phyloP scores from a whole-genome alignment of 192 early-diverging fungal genomes.

The Mortierella claussenii region DNA sequence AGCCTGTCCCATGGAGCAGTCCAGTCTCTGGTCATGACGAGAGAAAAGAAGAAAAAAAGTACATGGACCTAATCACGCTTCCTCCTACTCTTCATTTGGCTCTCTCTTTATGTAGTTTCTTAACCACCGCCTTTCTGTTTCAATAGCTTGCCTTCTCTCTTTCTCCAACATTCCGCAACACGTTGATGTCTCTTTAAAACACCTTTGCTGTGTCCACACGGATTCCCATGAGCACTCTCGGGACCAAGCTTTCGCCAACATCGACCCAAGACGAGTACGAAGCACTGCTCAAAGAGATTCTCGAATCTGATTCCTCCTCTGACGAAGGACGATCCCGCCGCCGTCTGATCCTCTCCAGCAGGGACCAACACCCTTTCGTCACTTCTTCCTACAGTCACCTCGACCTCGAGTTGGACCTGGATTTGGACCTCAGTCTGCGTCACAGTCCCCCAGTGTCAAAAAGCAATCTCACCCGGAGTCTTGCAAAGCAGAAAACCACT shows the following conservation, averaged over 20 bases:
- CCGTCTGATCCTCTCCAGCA: constrained; percentile 23
- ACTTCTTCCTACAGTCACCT: neutral
- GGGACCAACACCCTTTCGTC: constrained; percentile 1
- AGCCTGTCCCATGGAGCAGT: no score
- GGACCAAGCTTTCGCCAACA: constrained; percentile 21
- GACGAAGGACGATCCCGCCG: constrained; percentile 52
- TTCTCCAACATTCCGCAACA: no score
- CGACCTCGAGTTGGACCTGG: constrained; percentile 33
- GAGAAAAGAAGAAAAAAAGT: no score
- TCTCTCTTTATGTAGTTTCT: no score
- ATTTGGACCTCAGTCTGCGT: constrained; percentile 17
- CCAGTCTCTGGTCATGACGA: no score
- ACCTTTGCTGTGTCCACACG: no score
- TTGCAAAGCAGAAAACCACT: neutral
- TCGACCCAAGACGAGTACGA: constrained; percentile 61
- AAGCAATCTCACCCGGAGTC: neutral
- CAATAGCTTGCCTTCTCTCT: no score
- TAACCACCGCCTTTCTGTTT: no score
- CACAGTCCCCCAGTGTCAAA: neutral
- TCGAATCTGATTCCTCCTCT: constrained; percentile 61
- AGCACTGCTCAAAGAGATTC: constrained; percentile 61
- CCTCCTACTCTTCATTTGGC: no score
- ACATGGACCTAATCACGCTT: no score
- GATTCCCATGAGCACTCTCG: constrained; percentile 48
- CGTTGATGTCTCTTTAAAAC: constrained; percentile 21